These are phyloP conservation scores for Trypanosomatidae sp. DNA, from an alignment of 208 protist species.

Conservation along the genomic window DNA sequence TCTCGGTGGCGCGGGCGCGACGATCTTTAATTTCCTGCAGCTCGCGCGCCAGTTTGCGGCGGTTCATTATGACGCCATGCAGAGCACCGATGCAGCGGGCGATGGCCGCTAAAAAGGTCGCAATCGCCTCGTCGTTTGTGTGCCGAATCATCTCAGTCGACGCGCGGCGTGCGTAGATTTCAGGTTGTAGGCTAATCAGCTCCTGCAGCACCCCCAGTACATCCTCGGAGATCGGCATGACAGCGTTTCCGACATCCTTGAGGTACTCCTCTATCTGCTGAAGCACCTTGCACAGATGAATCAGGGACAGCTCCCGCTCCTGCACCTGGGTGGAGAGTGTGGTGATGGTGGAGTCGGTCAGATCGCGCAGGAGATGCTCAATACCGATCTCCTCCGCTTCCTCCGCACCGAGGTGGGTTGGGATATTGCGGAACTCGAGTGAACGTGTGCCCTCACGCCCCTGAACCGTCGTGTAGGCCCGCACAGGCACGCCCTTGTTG, in stretches of 20 bases:
- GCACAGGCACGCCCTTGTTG: conserved; percentile 89
- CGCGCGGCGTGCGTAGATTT: conserved; percentile 80
- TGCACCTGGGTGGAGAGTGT: conserved; percentile 95
- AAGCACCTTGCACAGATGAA: conserved; percentile 89
- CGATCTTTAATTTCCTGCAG: conserved; percentile 60
- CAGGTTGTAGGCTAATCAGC: conserved; percentile 84
- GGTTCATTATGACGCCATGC: conserved; percentile 87
- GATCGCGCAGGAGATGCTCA: conserved; percentile 99
- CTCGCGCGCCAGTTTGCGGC: conserved; percentile 74
- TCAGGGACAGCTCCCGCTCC: conserved; percentile 93
- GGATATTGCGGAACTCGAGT: conserved; percentile 91
- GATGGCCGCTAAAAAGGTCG: conserved; percentile 83
- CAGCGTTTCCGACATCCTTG: conserved; percentile 66
- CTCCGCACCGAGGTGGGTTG: conserved; percentile 94
- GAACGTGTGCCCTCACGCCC: conserved; percentile 71
- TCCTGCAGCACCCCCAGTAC: conserved; percentile 89
- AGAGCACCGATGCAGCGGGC: conserved; percentile 79
- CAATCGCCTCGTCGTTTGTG: conserved; percentile 84
- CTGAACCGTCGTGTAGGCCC: conserved; percentile 91
- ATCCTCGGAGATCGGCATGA: conserved; percentile 82
- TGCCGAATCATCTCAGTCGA: conserved; percentile 88
- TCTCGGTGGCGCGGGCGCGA: conserved; percentile 56
- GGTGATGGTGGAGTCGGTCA: conserved; percentile 96
- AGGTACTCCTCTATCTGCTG: conserved; percentile 93
- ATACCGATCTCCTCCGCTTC: conserved; percentile 99